Evolutionary conservation across 192 early-diverging fungal genomes (phyloP).

Genomic region (Coemansia sp.): DNA sequence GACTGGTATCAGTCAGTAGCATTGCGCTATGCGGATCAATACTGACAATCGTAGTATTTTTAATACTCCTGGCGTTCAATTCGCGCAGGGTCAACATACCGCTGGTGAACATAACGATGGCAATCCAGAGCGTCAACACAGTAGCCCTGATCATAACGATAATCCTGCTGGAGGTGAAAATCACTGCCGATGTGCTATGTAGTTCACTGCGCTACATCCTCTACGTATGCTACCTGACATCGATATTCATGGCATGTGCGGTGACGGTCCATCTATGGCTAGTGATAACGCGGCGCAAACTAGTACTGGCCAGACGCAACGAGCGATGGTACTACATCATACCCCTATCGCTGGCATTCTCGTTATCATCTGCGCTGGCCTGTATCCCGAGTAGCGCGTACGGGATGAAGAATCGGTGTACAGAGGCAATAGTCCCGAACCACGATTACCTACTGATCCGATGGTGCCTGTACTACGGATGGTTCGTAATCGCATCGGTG

Average conservation of each 20-base stretch:
- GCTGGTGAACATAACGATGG: slow-evolving; percentile 45
- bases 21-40: slow-evolving; percentile 36
- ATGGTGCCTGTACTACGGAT: slow-evolving; percentile 50
- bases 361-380: slow-evolving; percentile 28
- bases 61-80: slow-evolving; percentile 35
- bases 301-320: slow-evolving; percentile 30
- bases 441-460: slow-evolving; percentile 32
- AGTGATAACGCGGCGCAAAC: slow-evolving; percentile 46
- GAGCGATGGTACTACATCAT: slow-evolving; percentile 56
- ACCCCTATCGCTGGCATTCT: slow-evolving; percentile 30
- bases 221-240: slow-evolving; percentile 48
- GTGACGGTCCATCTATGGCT: slow-evolving; percentile 49
- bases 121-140: slow-evolving; percentile 43
- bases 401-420: slow-evolving; percentile 25
- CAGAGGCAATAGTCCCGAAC: slow-evolving; percentile 16
- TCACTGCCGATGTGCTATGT: slow-evolving; percentile 26
- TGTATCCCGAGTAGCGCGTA: slow-evolving; percentile 41
- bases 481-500: slow-evolving; percentile 43
- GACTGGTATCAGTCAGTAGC: slow-evolving; percentile 15
- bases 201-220: slow-evolving; percentile 42
- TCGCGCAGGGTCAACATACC: slow-evolving; percentile 44
- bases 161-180: slow-evolving; percentile 22
- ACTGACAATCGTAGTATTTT: slow-evolving; percentile 27
- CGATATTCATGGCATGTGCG: slow-evolving; percentile 50
- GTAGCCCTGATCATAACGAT: slow-evolving; percentile 40